Evolutionary conservation across 163 green algal species (phyloP), one percentile per base, ranked within the genome.

Genomic region (Coccomyxa subellipsoidea): DNA sequence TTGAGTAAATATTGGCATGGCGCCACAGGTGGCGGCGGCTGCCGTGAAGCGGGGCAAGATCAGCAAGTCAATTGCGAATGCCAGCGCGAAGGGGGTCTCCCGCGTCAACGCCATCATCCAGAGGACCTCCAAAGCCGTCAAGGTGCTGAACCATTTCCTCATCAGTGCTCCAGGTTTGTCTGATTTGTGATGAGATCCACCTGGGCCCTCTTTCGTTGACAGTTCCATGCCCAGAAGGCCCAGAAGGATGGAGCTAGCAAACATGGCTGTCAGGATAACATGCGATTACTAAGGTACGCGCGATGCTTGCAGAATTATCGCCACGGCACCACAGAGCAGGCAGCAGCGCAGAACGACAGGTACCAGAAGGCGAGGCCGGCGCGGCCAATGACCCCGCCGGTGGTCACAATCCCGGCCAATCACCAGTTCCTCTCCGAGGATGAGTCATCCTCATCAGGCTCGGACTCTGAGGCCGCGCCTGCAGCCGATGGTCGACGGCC

Each of bases 1-100:
- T 12, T 59, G 23, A 5, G 47, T n/a, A n/a, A 59, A 18, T 18
- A 59, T 12, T 18, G 23, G 18, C 54, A 77, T 54, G 66, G 90
- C 76, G 89, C 87, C 0, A 70, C 88, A 5, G 66, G 83, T 78
- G 71, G 83, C 32, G 86, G 81, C 72, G 6, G 31, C n/a, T 39
- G 77, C 40, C 12, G 32, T 21, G 12, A n/a, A 32, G 40, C 47
- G 23, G 29, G 47, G 75, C 9, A 71, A 36, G 54, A 37, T 77
- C 23, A 38, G 35, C 54, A 35, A 59, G 35, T 25, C 5, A 12
- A 36, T 79, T 31, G 75, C 36, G 1, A 79, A 18, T 18, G 78
- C 54, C 12, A 34, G 78, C 15, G 54, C 78, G 29, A 76, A 66
- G 54, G 32, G 32, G 29, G 78, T 82, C 54, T 77, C 54, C 78